Conservation (phyloP, 305 asterid genomes). For the Fraxinus ornus region DNA sequence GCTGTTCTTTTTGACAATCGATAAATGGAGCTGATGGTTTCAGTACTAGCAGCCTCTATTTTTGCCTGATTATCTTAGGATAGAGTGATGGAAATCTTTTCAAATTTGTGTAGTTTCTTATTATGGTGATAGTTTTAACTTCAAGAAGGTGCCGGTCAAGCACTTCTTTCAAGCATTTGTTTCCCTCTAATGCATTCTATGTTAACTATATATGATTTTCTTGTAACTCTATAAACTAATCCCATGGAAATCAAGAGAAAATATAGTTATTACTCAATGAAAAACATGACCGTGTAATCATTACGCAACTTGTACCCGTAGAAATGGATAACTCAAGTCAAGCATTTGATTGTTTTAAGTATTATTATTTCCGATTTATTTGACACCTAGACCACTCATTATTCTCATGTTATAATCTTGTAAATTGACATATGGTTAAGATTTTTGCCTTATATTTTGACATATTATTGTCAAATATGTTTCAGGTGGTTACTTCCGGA, state of each 20-base stretch:
- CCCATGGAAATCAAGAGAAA: background rate
- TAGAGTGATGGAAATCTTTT: background rate
- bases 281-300: background rate
- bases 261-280: background rate
- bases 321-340: background rate
- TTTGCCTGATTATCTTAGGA: background rate
- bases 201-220: background rate
- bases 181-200: background rate
- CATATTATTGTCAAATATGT: background rate
- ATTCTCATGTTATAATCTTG: background rate
- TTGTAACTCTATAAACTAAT: background rate
- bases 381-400: background rate
- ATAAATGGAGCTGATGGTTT: background rate
- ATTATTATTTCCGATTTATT: background rate
- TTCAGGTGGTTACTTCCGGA: slow-evolving; percentile 62
- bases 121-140: background rate
- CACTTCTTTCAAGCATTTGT: background rate
- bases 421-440: background rate
- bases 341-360: background rate
- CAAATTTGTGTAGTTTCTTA: background rate
- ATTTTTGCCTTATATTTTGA: background rate
- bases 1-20: background rate
- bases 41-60: background rate
- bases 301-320: background rate
- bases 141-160: background rate